These are phyloP conservation scores for Juglanconis oblonga DNA, from an alignment of 2,329 filamentous ascomycete species.

Conservation along the genomic window DNA sequence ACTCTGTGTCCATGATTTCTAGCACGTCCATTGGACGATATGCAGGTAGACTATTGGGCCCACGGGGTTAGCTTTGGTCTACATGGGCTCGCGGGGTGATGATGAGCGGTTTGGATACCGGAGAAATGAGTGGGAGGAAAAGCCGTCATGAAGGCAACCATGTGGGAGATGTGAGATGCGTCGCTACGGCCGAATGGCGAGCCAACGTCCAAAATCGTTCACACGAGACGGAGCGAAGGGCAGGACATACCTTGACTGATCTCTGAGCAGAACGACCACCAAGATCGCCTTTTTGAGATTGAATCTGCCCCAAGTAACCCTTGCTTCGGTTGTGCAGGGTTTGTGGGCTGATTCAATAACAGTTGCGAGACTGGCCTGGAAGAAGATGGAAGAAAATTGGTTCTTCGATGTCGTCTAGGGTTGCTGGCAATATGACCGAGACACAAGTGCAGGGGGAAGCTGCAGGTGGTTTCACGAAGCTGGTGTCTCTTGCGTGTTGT, in stretches of 20 bases:
- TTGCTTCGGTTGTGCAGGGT: background rate
- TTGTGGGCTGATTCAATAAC: background rate
- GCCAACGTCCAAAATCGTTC: too few species aligned
- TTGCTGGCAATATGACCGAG: background rate
- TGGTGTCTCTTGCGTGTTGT: too few species aligned
- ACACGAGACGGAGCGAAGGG: background rate
- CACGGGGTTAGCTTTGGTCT: background rate
- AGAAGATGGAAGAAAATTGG: background rate
- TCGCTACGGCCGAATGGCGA: too few species aligned
- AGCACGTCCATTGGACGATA: constrained; percentile 54
- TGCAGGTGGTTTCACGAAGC: background rate
- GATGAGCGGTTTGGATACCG: background rate
- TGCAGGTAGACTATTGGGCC: background rate
- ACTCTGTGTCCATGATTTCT: constrained; percentile 63
- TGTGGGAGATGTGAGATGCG: background rate
- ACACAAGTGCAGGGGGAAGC: background rate
- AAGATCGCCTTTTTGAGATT: background rate
- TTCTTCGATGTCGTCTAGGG: background rate
- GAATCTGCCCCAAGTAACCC: background rate
- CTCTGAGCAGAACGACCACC: background rate
- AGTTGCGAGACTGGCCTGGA: background rate
- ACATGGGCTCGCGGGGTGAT: too few species aligned
- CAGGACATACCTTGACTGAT: background rate
- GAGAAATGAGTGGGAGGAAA: background rate
- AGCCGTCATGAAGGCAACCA: background rate